Evolutionary conservation across 1,139 yeast genomes (phyloP).

Genomic region (Hanseniaspora sp.): DNA sequence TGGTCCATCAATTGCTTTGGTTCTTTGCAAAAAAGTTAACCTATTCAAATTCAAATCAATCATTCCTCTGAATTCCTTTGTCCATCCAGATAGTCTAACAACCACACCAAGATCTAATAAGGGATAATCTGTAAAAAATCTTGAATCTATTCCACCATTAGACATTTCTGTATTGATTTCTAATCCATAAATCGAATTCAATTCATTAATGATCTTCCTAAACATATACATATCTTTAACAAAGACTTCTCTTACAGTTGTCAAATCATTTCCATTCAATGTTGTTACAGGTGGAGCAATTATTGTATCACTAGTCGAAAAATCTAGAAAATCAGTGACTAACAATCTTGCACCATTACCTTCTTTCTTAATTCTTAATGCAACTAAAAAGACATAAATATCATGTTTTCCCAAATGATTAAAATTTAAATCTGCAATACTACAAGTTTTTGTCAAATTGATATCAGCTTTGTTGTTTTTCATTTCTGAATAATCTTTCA

Average conservation of each 20-base stretch:
- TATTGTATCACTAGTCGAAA: neutral
- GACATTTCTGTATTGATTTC: neutral
- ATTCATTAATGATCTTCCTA: neutral
- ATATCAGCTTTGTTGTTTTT: neutral
- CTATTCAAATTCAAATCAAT: neutral
- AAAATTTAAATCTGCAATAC: neutral
- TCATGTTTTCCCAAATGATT: neutral
- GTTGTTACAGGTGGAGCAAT: neutral
- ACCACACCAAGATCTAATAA: neutral
- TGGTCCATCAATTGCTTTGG: neutral
- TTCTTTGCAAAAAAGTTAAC: neutral
- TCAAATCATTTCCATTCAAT: neutral
- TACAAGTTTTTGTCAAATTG: neutral
- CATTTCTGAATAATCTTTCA: no score
- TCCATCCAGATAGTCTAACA: neutral
- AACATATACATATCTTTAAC: neutral
- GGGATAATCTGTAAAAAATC: constrained; percentile 1
- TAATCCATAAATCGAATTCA: neutral
- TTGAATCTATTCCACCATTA: neutral
- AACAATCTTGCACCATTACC: neutral
- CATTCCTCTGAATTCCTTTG: neutral
- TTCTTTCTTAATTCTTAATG: constrained; percentile 7
- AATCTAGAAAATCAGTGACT: constrained; percentile 7
- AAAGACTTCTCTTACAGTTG: constrained; percentile 5
- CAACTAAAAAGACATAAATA: neutral